Conservation (phyloP, 345 rosid species). For the Eucalyptus grandis region DNA sequence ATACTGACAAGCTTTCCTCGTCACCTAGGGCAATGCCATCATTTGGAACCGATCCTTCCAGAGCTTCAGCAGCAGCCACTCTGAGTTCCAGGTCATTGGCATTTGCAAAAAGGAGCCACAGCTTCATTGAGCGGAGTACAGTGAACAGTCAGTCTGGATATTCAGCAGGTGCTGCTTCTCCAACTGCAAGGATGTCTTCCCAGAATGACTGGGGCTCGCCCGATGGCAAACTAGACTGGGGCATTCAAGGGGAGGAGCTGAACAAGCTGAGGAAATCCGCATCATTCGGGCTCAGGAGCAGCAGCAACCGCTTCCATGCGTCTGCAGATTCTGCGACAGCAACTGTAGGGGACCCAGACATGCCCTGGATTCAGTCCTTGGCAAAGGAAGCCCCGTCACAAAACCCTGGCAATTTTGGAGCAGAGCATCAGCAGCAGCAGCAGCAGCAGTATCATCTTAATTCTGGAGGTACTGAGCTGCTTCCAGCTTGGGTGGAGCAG, state of each 20-base stretch:
- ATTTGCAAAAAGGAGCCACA: slow-evolving; percentile 58
- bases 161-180: slow-evolving; percentile 15
- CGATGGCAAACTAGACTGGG: slow-evolving; percentile 79
- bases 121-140: slow-evolving; percentile 52
- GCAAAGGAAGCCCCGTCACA: slow-evolving; percentile 37
- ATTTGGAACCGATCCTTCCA: slow-evolving; percentile 27
- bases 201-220: slow-evolving; percentile 66
- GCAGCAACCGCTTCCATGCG: slow-evolving; percentile 4
- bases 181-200: slow-evolving; percentile 10
- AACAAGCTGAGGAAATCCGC: slow-evolving; percentile 58
- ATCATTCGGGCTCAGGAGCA: slow-evolving; percentile 45
- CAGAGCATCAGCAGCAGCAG: background rate
- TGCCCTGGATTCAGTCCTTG: slow-evolving; percentile 67
- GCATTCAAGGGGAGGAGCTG: slow-evolving; percentile 62
- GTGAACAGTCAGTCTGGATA: slow-evolving; percentile 13
- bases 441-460: slow-evolving; percentile 23
- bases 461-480: slow-evolving; percentile 16
- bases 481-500: slow-evolving; percentile 72
- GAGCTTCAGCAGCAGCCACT: slow-evolving; percentile 25
- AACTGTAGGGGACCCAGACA: slow-evolving; percentile 46
- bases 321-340: slow-evolving; percentile 3
- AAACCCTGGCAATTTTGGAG: slow-evolving; percentile 4
- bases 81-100: slow-evolving; percentile 52
- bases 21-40: slow-evolving; percentile 37
- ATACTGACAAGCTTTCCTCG: slow-evolving; percentile 28